These are phyloP conservation scores for Chloris gayana DNA, from an alignment of 176 grass and related monocot species.

Conservation along the genomic window DNA sequence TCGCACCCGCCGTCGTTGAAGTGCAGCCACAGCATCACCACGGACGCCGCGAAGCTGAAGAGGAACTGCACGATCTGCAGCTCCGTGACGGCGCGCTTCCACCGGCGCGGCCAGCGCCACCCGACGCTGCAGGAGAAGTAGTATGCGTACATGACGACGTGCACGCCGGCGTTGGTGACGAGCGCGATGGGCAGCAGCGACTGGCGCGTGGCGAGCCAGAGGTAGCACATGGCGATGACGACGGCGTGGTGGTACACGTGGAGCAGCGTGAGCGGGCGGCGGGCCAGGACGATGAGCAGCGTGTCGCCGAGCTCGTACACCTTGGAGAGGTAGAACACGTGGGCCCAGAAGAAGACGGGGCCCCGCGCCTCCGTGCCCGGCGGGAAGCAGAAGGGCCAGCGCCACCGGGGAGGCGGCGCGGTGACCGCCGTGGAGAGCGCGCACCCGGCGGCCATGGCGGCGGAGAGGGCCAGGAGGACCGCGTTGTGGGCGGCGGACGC, in stretches of 20 bases:
- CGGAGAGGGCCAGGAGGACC: constrained; percentile 67
- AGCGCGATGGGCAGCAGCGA: constrained; percentile 81
- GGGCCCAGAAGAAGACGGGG: constrained; percentile 90
- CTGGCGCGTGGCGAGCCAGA: constrained; percentile 82
- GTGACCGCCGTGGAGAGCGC: constrained; percentile 56
- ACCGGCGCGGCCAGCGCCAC: constrained; percentile 62
- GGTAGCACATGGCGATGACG: constrained; percentile 89
- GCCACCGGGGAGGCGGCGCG: constrained; percentile 26
- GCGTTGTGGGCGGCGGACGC: constrained; percentile 71
- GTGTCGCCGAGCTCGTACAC: constrained; percentile 91
- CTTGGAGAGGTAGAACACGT: constrained; percentile 97
- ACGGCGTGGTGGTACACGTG: constrained; percentile 96
- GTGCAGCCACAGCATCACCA: constrained; percentile 73
- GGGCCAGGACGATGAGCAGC: constrained; percentile 75
- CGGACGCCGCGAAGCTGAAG: constrained; percentile 77
- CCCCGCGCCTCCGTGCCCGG: constrained; percentile 46
- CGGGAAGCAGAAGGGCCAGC: constrained; percentile 85
- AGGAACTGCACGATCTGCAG: constrained; percentile 90
- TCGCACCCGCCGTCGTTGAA: constrained; percentile 71
- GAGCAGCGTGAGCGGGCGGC: constrained; percentile 84
- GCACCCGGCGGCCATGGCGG: constrained; percentile 72
- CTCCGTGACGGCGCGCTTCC: constrained; percentile 89
- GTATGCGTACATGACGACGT: constrained; percentile 91
- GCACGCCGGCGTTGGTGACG: constrained; percentile 80
- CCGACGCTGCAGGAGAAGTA: constrained; percentile 82